phyloP scores from a whole-genome alignment of 1,284 basidiomycete genomes.

The Tylopilus sp. region DNA sequence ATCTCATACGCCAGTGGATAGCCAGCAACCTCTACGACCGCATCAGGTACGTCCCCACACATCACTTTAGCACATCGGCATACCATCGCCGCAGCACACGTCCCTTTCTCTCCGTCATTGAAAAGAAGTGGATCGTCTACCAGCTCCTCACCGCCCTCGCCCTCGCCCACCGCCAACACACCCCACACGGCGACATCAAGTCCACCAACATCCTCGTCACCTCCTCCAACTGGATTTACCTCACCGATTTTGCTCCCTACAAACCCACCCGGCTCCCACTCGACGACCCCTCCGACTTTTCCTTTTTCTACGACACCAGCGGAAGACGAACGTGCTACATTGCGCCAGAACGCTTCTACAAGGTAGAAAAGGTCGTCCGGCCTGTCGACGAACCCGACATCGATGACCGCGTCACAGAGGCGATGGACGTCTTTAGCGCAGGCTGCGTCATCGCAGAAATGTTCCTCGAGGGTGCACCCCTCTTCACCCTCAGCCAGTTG shows the following conservation, averaged over 20 bases:
- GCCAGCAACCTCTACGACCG: constrained; percentile 96
- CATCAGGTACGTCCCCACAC: constrained; percentile 72
- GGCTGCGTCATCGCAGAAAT: constrained; percentile 97
- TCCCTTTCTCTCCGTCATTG: constrained; percentile 86
- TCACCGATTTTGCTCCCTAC: constrained; percentile 97
- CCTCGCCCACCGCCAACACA: constrained; percentile 78
- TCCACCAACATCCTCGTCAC: constrained; percentile 97
- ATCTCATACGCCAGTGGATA: constrained; percentile 93
- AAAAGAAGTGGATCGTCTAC: constrained; percentile 99
- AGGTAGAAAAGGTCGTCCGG: constrained; percentile 65
- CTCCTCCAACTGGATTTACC: constrained; percentile 92
- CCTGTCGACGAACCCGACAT: constrained; percentile 49
- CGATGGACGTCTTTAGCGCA: constrained; percentile 97
- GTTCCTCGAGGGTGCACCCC: constrained; percentile 90
- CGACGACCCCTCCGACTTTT: constrained; percentile 97
- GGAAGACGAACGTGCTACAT: constrained; percentile 93
- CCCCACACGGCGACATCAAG: constrained; percentile 97
- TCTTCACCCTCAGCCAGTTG: constrained; percentile 93
- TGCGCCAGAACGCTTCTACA: constrained; percentile 95
- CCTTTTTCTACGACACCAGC: constrained; percentile 97
- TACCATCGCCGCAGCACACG: constrained; percentile 66
- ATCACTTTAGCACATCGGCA: not conserved
- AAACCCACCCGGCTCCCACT: constrained; percentile 95
- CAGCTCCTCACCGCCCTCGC: constrained; percentile 87
- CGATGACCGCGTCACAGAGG: constrained; percentile 83